Evolutionary conservation across 2,329 filamentous ascomycete genomes (phyloP).

Genomic region (Plectosphaerella sp.): DNA sequence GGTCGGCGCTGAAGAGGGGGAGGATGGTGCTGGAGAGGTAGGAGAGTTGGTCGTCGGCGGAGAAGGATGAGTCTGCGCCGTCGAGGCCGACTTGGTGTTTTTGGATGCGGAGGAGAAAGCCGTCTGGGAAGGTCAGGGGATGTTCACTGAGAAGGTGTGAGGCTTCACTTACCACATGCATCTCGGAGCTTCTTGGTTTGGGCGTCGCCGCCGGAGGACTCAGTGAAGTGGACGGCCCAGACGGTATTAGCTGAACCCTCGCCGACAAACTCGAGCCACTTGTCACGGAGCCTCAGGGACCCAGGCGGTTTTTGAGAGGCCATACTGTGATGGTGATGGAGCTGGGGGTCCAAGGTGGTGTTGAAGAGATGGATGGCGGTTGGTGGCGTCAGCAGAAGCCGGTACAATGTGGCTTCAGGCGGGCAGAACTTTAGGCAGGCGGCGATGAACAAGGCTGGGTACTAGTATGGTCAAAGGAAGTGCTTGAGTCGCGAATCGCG

Average conservation of each 20-base stretch:
- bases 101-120: constrained; percentile 2
- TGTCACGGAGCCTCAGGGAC: not conserved
- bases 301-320: not conserved
- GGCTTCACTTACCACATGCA: not conserved
- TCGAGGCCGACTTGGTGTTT: not conserved
- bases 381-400: too few relatives aligned
- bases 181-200: not conserved
- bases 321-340: not conserved
- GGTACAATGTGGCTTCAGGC: too few relatives aligned
- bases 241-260: constrained; percentile 78
- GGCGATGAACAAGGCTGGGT: too few relatives aligned
- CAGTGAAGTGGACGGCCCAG: constrained; percentile 5
- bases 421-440: too few relatives aligned
- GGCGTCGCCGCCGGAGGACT: constrained; percentile 29
- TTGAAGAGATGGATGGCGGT: too few relatives aligned
- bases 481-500: too few relatives aligned
- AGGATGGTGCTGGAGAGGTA: constrained; percentile 48
- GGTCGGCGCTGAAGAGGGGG: constrained; percentile 44
- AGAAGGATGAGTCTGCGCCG: constrained; percentile 27
- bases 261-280: constrained; percentile 35
- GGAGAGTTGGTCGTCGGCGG: constrained; percentile 30
- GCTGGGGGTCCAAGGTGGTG: too few relatives aligned
- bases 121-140: not conserved
- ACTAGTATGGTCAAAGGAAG: too few relatives aligned
- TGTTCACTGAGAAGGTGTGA: not conserved